phyloP scores from a whole-genome alignment of 129 eudicot species.

The Sambucus nigra region DNA sequence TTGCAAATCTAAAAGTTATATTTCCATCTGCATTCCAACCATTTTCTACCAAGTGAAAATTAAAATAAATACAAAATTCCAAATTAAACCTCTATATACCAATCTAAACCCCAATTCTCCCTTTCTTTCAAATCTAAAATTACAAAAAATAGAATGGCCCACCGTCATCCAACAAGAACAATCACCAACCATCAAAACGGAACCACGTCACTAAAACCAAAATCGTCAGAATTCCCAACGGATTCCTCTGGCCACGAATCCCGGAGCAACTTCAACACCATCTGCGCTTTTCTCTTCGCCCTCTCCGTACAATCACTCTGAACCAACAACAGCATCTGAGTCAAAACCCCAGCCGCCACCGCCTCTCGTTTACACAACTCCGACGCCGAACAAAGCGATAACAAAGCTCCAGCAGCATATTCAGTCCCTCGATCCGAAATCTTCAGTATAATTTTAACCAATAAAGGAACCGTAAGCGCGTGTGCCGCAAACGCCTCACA shows the following conservation, averaged over 20 bases:
- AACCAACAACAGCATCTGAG: constrained; percentile 68
- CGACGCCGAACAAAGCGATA: constrained; percentile 61
- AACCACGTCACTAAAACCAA: constrained; percentile 67
- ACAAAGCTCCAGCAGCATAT: constrained; percentile 81
- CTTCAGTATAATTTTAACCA: constrained; percentile 62
- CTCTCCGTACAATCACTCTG: constrained; percentile 94
- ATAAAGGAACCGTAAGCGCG: constrained; percentile 64
- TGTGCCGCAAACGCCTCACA: constrained; percentile 65
- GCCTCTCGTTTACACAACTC: constrained; percentile 65
- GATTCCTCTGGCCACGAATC: constrained; percentile 88
- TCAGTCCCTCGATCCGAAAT: constrained; percentile 86
- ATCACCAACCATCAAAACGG: constrained; percentile 50
- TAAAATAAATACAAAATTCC: too few species aligned
- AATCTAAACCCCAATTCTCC: too few species aligned
- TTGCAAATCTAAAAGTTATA: too few species aligned
- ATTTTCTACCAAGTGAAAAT: too few species aligned
- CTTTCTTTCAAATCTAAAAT: too few species aligned
- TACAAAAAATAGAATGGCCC: too few species aligned
- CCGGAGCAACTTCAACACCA: constrained; percentile 75
- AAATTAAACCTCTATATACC: too few species aligned
- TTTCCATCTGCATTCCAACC: too few species aligned
- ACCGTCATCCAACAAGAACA: too few species aligned
- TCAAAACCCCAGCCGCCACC: constrained; percentile 85
- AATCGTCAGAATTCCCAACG: constrained; percentile 55
- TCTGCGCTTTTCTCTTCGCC: constrained; percentile 87